These are phyloP conservation scores for Agrocybe praecox DNA, from an alignment of 768 basidiomycete species.

Conservation along the genomic window DNA sequence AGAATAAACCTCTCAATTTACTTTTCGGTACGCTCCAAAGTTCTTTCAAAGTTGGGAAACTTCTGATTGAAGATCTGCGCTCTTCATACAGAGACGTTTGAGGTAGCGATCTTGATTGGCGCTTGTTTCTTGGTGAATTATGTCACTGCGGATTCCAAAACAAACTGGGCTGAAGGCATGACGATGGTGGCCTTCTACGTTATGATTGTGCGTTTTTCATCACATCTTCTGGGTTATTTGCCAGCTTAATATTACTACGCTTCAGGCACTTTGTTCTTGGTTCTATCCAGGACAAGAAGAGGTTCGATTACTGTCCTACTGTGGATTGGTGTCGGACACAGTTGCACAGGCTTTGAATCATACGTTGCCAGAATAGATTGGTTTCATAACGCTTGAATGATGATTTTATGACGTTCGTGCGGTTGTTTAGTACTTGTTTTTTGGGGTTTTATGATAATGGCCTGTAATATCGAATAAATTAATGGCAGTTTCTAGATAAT, in stretches of 20 bases:
- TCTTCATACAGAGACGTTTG: conserved; percentile 56
- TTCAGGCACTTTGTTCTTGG: conserved; percentile 66
- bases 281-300: conserved; percentile 64
- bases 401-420: no score
- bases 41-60: not conserved
- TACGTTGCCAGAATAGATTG: not conserved
- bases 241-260: not conserved
- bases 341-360: conserved; percentile 22
- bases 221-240: not conserved
- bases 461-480: no score
- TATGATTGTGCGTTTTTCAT: conserved; percentile 51
- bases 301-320: conserved; percentile 43
- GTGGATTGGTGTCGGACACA: conserved; percentile 38
- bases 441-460: no score
- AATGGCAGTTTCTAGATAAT: not conserved
- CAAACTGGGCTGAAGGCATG: conserved; percentile 77
- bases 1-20: conserved; percentile 56
- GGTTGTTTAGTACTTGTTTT: no score
- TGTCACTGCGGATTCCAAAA: conserved; percentile 77
- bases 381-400: not conserved
- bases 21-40: conserved; percentile 58
- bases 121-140: conserved; percentile 80
- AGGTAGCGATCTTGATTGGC: conserved; percentile 64
- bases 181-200: conserved; percentile 68
- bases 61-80: not conserved